Evolutionary conservation across 2,329 filamentous ascomycete species (phyloP).

Genomic region (Microdochium trichocladiopsis): DNA sequence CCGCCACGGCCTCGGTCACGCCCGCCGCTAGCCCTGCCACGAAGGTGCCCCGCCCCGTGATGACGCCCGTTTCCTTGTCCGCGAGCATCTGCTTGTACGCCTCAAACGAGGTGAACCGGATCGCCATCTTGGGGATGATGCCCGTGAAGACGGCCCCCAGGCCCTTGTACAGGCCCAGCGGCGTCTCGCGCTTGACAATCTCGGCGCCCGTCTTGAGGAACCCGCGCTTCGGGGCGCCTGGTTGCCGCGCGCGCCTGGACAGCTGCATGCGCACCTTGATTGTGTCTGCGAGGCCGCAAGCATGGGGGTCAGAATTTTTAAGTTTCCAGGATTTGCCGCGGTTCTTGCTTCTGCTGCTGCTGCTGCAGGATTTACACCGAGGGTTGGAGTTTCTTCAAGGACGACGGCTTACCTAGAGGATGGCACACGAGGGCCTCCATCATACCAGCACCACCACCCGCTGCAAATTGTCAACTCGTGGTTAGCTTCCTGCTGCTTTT

Average conservation of each 20-base stretch:
- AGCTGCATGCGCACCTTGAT: constrained; percentile 99
- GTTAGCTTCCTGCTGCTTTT: constrained; percentile 7
- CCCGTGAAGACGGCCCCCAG: constrained; percentile 94
- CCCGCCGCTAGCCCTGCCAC: constrained; percentile 78
- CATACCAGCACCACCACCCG: constrained; percentile 95
- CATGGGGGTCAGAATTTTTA: too few relatives aligned
- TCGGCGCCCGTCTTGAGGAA: constrained; percentile 81
- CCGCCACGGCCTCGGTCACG: constrained; percentile 90
- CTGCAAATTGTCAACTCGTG: constrained; percentile 34
- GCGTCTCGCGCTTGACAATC: constrained; percentile 85
- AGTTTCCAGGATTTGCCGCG: too few relatives aligned
- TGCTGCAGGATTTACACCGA: too few relatives aligned
- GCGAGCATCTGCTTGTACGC: constrained; percentile 83
- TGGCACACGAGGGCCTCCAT: constrained; percentile 98
- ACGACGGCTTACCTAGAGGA: constrained; percentile 62
- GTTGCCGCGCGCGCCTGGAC: constrained; percentile 73
- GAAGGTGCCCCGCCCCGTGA: constrained; percentile 66
- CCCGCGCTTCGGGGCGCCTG: constrained; percentile 78
- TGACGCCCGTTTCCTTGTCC: constrained; percentile 55
- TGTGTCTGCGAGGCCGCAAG: constrained; percentile 52
- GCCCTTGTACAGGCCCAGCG: constrained; percentile 92
- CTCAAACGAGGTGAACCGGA: constrained; percentile 96
- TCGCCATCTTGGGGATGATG: constrained; percentile 98
- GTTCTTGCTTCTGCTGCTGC: too few relatives aligned
- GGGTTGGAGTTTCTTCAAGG: neutral